Evolutionary conservation across 1,284 basidiomycete genomes (phyloP).

Genomic region (Pseudozyma pruni): DNA sequence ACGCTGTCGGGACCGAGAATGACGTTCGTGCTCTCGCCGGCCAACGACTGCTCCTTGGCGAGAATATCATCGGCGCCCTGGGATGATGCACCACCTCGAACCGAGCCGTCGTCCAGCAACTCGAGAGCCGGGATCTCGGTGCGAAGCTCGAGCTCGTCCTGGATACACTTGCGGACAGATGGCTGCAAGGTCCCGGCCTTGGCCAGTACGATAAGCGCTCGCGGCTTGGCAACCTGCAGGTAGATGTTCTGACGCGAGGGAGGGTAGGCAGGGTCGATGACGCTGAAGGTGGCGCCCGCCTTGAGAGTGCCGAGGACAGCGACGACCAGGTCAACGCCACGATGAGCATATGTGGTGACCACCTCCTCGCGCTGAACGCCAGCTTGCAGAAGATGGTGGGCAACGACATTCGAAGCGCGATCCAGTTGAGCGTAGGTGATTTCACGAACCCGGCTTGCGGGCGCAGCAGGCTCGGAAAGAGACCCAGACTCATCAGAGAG

Average conservation of each 20-base stretch:
- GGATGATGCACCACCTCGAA: conserved; percentile 75
- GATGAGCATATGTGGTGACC: conserved; percentile 98
- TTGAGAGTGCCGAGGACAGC: conserved; percentile 97
- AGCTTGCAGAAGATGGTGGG: conserved; percentile 86
- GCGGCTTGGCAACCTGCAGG: conserved; percentile 89
- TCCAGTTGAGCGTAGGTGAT: conserved; percentile 87
- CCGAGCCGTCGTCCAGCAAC: conserved; percentile 72
- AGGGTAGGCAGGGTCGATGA: conserved; percentile 98
- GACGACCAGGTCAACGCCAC: conserved; percentile 94
- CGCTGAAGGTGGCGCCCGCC: conserved; percentile 95
- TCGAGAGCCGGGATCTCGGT: conserved; percentile 91
- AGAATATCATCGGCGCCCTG: conserved; percentile 70
- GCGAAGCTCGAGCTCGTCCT: conserved; percentile 81
- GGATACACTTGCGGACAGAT: conserved; percentile 85
- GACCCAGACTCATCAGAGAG: conserved; percentile 65
- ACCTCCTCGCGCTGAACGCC: conserved; percentile 94
- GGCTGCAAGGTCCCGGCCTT: conserved; percentile 86
- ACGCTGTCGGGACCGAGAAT: conserved; percentile 92
- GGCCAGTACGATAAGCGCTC: conserved; percentile 90
- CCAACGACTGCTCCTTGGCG: conserved; percentile 71
- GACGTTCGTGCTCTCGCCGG: conserved; percentile 73
- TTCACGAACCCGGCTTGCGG: conserved; percentile 72
- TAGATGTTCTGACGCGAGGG: conserved; percentile 94
- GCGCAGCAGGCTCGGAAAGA: conserved; percentile 75
- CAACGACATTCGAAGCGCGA: conserved; percentile 86